Conservation (phyloP, 352 stramenopile species). For the Globisporangium megalacanthum region DNA sequence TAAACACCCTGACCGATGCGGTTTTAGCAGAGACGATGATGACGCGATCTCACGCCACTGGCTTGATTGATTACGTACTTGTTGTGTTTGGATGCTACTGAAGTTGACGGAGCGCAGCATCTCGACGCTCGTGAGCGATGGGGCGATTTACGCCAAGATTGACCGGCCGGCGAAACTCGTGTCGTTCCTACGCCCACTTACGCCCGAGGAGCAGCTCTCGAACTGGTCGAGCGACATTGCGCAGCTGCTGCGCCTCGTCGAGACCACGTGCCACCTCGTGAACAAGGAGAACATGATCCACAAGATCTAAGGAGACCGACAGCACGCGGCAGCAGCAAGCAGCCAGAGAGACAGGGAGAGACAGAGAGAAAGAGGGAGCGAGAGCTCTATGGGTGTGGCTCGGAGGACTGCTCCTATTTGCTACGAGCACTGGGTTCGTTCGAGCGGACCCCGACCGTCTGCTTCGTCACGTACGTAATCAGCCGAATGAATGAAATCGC, state of each 20-base stretch:
- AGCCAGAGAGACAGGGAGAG: neutral
- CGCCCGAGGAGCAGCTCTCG: constrained; percentile 91
- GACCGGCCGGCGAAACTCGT: constrained; percentile 96
- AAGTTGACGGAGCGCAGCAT: constrained; percentile 75
- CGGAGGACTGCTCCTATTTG: no score
- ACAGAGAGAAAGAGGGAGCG: no score
- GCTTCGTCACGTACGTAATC: no score
- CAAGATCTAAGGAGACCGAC: constrained; percentile 81
- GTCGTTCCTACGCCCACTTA: constrained; percentile 89
- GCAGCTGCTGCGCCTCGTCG: constrained; percentile 93
- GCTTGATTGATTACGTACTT: no score
- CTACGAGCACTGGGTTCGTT: no score
- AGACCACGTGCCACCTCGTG: constrained; percentile 98
- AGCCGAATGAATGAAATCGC: no score
- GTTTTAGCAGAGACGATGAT: neutral
- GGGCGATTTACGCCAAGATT: constrained; percentile 96
- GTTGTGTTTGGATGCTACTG: neutral
- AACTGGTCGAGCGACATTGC: constrained; percentile 97
- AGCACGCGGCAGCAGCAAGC: neutral
- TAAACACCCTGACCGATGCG: constrained; percentile 4
- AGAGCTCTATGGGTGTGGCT: no score
- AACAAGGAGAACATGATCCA: constrained; percentile 99
- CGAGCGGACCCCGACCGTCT: no score
- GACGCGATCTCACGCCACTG: neutral
- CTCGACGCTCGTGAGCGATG: constrained; percentile 90